A percentile compares a stretch with the other conserved stretches of the same genome.
These are phyloP conservation scores for Starmerella floris DNA, from an alignment of 805 yeast species.

Conservation along the genomic window DNA sequence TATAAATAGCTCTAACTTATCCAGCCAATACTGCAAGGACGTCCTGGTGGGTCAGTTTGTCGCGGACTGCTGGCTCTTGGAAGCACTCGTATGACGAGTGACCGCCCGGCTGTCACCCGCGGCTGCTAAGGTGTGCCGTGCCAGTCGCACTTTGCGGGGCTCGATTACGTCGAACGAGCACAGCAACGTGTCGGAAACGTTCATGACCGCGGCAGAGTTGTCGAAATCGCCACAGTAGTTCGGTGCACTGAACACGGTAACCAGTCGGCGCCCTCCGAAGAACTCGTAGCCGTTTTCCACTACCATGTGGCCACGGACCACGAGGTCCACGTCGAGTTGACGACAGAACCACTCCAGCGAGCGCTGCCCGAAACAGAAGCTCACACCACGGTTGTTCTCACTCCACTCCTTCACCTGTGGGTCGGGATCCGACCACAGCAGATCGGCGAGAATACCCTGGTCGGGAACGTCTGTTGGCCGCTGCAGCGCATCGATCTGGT, in stretches of 20 bases:
- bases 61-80: no score
- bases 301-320: conserved; percentile 80
- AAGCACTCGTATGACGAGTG: no score
- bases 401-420: conserved; percentile 74
- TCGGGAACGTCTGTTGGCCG: conserved; percentile 82
- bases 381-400: conserved; percentile 74
- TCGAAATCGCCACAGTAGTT: conserved; percentile 72
- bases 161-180: conserved; percentile 89
- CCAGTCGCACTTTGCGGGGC: conserved; percentile 33
- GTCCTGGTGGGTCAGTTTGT: no score
- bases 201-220: conserved; percentile 97
- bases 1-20: no score
- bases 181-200: conserved; percentile 75
- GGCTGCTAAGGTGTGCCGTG: no score
- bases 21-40: no score
- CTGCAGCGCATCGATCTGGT: conserved; percentile 56
- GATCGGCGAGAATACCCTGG: conserved; percentile 59
- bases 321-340: conserved; percentile 63
- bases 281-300: conserved; percentile 72
- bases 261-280: conserved; percentile 54
- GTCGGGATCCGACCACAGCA: conserved; percentile 78
- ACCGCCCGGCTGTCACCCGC: no score
- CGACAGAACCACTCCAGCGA: conserved; percentile 63
- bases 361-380: conserved; percentile 62
- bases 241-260: conserved; percentile 63